Percentiles rank a stretch among this genome's conserved stretches.
phyloP scores from a whole-genome alignment of 2,329 filamentous ascomycete genomes.

The Fusarium circinatum region DNA sequence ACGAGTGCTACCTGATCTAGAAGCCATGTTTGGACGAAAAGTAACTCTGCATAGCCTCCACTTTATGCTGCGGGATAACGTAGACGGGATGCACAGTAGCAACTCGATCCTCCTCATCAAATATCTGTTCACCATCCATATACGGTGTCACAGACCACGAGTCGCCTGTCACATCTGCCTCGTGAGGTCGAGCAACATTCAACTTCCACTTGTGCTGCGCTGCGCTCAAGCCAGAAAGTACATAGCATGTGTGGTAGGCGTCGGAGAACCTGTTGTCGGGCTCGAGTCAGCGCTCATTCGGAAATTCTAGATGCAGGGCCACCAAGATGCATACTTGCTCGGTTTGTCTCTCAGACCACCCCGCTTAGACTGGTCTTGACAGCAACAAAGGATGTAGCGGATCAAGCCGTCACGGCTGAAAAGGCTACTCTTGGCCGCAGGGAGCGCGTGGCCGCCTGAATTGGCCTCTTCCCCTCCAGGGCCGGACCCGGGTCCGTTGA shows the following conservation, averaged over 20 bases:
- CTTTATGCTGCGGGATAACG: conserved; percentile 78
- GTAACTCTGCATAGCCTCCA: conserved; percentile 72
- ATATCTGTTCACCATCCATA: conserved; percentile 68
- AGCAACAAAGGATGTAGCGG: conserved; percentile 89
- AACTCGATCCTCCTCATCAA: conserved; percentile 77
- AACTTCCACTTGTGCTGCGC: conserved; percentile 76
- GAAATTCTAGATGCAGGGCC: conserved; percentile 16
- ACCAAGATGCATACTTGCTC: conserved; percentile 71
- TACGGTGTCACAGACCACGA: conserved; percentile 61
- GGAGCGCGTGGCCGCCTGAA: conserved; percentile 44
- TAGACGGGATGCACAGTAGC: conserved; percentile 83
- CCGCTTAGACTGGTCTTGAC: conserved; percentile 75
- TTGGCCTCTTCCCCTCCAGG: conserved; percentile 45
- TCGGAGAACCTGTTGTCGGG: conserved; percentile 72
- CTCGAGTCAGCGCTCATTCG: conserved; percentile 35
- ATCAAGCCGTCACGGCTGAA: conserved; percentile 88
- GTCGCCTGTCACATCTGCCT: conserved; percentile 50
- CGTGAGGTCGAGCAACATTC: conserved; percentile 47
- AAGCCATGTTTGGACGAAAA: conserved; percentile 70
- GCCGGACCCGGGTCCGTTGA: conserved; percentile 60
- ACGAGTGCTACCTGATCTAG: conserved; percentile 48
- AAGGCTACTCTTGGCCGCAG: conserved; percentile 57
- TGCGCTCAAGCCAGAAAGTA: conserved; percentile 84
- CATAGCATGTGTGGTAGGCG: conserved; percentile 93
- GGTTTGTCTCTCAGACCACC: conserved; percentile 96